phyloP scores from a whole-genome alignment of 306 rosid species.

The Sindora glabra region DNA sequence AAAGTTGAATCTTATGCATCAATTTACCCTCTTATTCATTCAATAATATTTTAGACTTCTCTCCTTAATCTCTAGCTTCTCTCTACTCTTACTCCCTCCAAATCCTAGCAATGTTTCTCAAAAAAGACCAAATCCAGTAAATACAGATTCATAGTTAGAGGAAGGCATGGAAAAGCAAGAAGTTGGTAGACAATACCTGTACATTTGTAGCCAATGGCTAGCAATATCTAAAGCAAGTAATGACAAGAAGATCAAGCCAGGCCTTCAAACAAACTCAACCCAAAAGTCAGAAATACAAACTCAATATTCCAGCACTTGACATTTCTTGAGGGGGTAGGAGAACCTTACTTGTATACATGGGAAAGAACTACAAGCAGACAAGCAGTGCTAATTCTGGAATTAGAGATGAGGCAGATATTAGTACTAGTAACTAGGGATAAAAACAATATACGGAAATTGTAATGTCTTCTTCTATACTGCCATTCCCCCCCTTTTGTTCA shows the following conservation, averaged over 20 bases:
- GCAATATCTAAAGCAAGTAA: slow-evolving; percentile 89
- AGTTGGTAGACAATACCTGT: slow-evolving; percentile 49
- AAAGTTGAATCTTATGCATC: no score
- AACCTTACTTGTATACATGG: slow-evolving; percentile 71
- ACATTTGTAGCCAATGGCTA: slow-evolving; percentile 99
- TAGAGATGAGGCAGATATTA: slow-evolving; percentile 17
- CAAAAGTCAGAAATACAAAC: slow-evolving; percentile 27
- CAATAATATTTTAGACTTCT: no score
- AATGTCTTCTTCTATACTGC: no score
- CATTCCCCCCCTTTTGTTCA: no score
- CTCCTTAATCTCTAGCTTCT: no score
- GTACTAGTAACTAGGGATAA: slow-evolving; percentile 13
- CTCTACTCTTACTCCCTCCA: no score
- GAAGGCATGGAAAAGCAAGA: not conserved
- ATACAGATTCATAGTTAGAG: not conserved
- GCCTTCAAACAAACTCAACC: slow-evolving; percentile 51
- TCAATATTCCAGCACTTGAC: slow-evolving; percentile 8
- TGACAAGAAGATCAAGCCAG: slow-evolving; percentile 74
- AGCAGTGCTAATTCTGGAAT: slow-evolving; percentile 91
- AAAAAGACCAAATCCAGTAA: not conserved
- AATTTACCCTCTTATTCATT: no score
- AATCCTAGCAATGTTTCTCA: no score
- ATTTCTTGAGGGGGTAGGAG: slow-evolving; percentile 1
- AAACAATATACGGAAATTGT: slow-evolving; percentile 3
- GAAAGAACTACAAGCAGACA: slow-evolving; percentile 90